Evolutionary conservation across 176 grass and related monocot species (phyloP), one percentile per base, ranked within the genome.

Genomic region (Phragmites australis): DNA sequence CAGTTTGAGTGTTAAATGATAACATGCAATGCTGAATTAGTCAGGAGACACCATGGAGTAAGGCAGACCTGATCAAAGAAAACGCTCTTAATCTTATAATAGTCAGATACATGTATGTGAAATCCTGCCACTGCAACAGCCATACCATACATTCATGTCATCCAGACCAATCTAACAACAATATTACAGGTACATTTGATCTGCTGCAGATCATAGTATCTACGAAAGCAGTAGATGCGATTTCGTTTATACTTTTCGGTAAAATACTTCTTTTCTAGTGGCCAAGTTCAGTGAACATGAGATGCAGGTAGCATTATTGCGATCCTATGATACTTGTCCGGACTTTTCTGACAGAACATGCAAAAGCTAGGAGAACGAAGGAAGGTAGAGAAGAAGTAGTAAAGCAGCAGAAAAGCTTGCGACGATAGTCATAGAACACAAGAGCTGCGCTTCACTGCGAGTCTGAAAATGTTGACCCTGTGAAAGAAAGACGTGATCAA

Each of bases 91-190:
- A 48, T 59, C 27, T 47, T 72, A 54, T 27, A 16, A 26, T 56
- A 72, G 37, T 63, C 19, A 63, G 37, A 65, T 54, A 19, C 53
- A 77, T 70, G 46, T 26, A 83, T 58, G 40, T 56, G 29, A 72
- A 52, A 82, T 88, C 47, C 27, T 70, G 65, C 43, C 23, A 19
- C 25, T 72, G 72, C 65, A 70, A 71, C 73, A 70, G 6, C 46
- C 21, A 41, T 34, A 41, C 41, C 65, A 50, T 77, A 49, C 41
- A 16, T 42, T 18, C 31, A 22, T 37, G 46, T 21, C 31, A 9
- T 80, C 34, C 21, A 52, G 46, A 75, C 27, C 52, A 84, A 69
- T 69, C 14, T 41, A 53, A 3, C 0, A 54, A 82, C 43, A 53
- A 53, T 54, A 21, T 70, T 62, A 68, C 52, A 44, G 25, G 51